These are phyloP conservation scores for Panicum virgatum DNA, from an alignment of 202 grass and related monocot genomes.

Conservation along the genomic window DNA sequence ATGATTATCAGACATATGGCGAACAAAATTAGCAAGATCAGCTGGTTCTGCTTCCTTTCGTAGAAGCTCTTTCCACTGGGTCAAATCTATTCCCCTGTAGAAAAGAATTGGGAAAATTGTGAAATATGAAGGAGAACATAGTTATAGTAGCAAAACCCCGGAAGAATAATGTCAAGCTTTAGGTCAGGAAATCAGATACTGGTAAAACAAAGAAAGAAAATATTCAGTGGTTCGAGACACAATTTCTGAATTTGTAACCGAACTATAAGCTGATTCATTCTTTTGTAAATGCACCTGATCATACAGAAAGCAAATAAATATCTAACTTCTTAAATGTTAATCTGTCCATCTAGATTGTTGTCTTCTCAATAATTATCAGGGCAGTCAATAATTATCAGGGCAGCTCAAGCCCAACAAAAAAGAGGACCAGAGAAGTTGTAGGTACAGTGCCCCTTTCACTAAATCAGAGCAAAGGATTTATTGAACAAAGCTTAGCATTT, in stretches of 20 bases:
- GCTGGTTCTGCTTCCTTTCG: conserved; percentile 61
- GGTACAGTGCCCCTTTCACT: too few species aligned
- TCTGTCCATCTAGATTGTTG: background rate
- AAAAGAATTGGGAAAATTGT: conserved; percentile 15
- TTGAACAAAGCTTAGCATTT: background rate
- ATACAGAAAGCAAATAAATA: background rate
- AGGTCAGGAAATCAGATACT: background rate
- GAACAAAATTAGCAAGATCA: conserved; percentile 67
- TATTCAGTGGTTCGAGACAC: background rate
- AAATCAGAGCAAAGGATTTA: background rate
- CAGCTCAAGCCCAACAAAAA: background rate
- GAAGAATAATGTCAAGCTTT: background rate
- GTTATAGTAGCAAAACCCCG: background rate
- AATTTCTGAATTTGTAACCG: conserved; percentile 8
- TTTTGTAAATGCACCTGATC: background rate
- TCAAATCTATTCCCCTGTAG: conserved; percentile 80
- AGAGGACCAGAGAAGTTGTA: too few species aligned
- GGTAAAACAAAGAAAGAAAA: background rate
- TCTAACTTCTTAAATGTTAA: too few species aligned
- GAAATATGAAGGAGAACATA: conserved; percentile 11
- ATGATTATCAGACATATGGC: conserved; percentile 87
- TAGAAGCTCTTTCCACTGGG: conserved; percentile 67
- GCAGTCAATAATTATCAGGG: too few species aligned
- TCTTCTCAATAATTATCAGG: background rate
- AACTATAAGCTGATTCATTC: background rate